These are phyloP conservation scores for Botrytis porri DNA, from an alignment of 2,329 filamentous ascomycete species.

Conservation along the genomic window DNA sequence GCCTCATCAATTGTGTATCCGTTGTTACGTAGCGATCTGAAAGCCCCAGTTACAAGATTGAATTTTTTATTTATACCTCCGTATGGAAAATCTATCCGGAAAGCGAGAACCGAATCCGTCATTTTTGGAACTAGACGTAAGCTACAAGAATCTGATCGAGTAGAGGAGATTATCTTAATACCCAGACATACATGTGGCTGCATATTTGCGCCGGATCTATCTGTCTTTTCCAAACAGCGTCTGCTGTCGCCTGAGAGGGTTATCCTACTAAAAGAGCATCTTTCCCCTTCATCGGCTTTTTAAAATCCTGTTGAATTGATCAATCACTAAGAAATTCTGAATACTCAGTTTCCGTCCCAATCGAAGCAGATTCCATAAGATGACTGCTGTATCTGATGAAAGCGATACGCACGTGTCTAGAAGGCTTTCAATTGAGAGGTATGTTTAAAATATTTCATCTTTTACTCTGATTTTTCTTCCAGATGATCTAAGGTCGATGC, in stretches of 20 bases:
- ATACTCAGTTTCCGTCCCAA: background rate
- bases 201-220: background rate
- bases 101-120: background rate
- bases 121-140: background rate
- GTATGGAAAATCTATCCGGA: background rate
- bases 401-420: background rate
- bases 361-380: background rate
- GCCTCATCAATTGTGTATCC: background rate
- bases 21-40: background rate
- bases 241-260: background rate
- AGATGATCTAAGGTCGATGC: background rate
- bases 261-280: background rate
- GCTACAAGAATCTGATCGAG: background rate
- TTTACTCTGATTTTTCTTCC: background rate
- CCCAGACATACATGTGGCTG: background rate
- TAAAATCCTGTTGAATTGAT: background rate
- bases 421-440: accelerated
- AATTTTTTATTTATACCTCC: background rate
- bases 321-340: accelerated
- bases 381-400: background rate
- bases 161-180: background rate
- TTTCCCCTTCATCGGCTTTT: background rate
- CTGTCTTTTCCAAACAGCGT: background rate
- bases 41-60: accelerated
- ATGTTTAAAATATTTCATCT: background rate